phyloP scores from a whole-genome alignment of 805 yeast genomes.

The Torulaspora delbrueckii region DNA sequence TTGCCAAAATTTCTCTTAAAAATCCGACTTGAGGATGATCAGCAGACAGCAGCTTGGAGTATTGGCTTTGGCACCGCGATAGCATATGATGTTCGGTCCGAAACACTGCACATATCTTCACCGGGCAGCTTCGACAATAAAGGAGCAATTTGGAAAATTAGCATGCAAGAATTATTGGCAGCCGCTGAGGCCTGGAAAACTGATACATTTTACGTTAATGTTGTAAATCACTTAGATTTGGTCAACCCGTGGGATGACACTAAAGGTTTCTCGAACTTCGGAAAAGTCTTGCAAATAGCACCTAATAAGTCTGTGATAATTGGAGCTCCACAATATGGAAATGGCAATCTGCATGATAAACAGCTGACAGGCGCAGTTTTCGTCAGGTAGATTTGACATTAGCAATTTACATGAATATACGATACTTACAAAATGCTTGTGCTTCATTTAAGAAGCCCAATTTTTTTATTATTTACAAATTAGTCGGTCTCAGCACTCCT shows the following conservation, averaged over 20 bases:
- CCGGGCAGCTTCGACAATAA: constrained; percentile 36
- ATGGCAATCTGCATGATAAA: constrained; percentile 28
- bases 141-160: constrained; percentile 46
- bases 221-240: constrained; percentile 9
- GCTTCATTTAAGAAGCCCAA: neutral
- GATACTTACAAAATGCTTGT: neutral
- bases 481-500: constrained; percentile 2
- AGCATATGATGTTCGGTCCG: constrained; percentile 13
- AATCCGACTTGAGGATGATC: constrained; percentile 10
- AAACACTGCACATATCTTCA: constrained; percentile 38
- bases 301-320: constrained; percentile 33
- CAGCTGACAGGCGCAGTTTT: constrained; percentile 34
- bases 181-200: constrained; percentile 19
- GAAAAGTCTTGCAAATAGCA: constrained; percentile 34
- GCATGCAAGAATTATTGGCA: constrained; percentile 20
- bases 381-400: constrained; percentile 17
- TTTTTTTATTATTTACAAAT: neutral
- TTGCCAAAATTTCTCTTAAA: constrained; percentile 10
- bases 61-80: constrained; percentile 36
- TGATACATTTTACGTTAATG: constrained; percentile 10
- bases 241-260: constrained; percentile 20
- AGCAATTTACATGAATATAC: constrained; percentile 3
- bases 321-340: constrained; percentile 39
- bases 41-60: constrained; percentile 21
- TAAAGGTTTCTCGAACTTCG: constrained; percentile 43